A percentile compares a stretch with the other conserved stretches of the same genome.
Evolutionary conservation across 169 alveolate genomes (phyloP).

Genomic region (Ichthyophthirius multifiliis): DNA sequence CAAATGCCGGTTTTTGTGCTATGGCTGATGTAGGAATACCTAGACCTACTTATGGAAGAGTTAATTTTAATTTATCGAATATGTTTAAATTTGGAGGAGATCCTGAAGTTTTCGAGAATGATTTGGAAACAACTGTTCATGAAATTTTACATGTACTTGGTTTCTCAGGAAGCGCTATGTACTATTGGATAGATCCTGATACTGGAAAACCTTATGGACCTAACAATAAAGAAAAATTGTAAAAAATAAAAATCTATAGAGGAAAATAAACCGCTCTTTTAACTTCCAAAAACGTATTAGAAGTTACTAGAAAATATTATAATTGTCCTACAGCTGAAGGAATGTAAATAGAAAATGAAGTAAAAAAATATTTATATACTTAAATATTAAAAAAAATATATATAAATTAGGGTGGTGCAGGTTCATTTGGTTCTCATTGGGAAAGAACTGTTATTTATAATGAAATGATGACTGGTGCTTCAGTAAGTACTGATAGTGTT

Average conservation of each 20-base stretch:
- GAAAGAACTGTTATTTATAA: slow-evolving; percentile 44
- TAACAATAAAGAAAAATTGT: not conserved
- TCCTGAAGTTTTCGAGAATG: too few species aligned
- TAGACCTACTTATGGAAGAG: slow-evolving; percentile 19
- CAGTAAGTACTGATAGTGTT: not conserved
- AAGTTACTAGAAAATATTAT: slow-evolving; percentile 34
- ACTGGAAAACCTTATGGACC: not conserved
- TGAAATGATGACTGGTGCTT: slow-evolving; percentile 61
- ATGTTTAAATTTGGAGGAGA: too few species aligned
- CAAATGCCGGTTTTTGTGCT: not conserved
- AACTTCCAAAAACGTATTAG: slow-evolving; percentile 36
- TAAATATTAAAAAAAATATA: too few species aligned
- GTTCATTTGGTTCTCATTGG: slow-evolving; percentile 60
- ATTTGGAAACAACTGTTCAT: too few species aligned
- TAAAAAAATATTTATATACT: too few species aligned
- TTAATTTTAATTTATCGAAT: not conserved
- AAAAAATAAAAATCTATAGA: not conserved
- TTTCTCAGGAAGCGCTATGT: not conserved
- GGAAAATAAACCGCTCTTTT: not conserved
- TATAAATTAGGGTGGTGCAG: slow-evolving; percentile 50
- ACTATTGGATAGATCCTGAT: not conserved
- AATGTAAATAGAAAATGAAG: slow-evolving; percentile 45
- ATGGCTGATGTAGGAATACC: not conserved
- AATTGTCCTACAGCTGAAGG: slow-evolving; percentile 42
- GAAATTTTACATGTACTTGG: not conserved